phyloP scores from a whole-genome alignment of 306 rosid genomes.

The Hippophae rhamnoides region DNA sequence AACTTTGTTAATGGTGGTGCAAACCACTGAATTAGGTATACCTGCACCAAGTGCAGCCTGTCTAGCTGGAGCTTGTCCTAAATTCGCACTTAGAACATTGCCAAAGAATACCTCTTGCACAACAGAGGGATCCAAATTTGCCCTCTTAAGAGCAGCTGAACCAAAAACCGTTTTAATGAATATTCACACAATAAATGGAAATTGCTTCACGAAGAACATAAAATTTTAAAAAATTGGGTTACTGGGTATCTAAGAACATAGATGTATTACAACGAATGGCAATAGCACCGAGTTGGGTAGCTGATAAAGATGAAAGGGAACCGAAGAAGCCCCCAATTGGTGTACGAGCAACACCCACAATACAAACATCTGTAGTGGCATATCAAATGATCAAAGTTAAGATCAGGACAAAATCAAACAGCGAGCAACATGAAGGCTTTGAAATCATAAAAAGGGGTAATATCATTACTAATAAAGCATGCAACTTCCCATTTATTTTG shows the following conservation, averaged over 20 bases:
- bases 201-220: neutral
- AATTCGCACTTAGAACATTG: conserved; percentile 81
- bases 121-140: conserved; percentile 64
- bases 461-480: neutral
- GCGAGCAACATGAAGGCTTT: neutral
- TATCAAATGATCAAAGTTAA: neutral
- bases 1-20: conserved; percentile 89
- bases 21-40: conserved; percentile 64
- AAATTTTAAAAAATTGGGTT: neutral
- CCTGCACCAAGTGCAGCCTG: conserved; percentile 94
- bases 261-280: conserved; percentile 43
- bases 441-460: neutral
- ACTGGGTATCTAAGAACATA: neutral
- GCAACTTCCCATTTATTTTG: neutral
- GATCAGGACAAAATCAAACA: neutral
- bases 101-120: conserved; percentile 96
- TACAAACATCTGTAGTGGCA: conserved; percentile 57
- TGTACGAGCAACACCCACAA: conserved; percentile 88
- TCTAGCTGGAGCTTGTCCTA: conserved; percentile 96
- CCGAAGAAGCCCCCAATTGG: conserved; percentile 86
- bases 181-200: neutral
- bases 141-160: conserved; percentile 74
- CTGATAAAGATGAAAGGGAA: conserved; percentile 71
- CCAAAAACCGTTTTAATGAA: conserved; percentile 8
- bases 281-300: conserved; percentile 71